Evolutionary conservation across 805 yeast species (phyloP).

Genomic region (Kluyveromyces siamensis): DNA sequence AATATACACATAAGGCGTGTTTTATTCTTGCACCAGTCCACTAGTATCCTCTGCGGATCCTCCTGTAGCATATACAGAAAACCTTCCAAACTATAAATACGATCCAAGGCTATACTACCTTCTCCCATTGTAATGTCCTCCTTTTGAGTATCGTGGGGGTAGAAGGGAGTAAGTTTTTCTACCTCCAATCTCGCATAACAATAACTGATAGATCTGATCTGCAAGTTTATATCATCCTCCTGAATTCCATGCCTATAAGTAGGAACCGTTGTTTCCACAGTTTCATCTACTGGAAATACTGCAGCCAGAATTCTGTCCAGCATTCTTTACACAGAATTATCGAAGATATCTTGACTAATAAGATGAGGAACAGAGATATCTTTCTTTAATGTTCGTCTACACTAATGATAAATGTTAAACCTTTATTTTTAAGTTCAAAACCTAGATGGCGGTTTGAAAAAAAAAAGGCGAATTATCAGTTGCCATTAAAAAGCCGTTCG

Average conservation of each 20-base stretch:
- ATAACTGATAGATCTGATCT: constrained; percentile 49
- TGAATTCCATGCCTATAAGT: constrained; percentile 36
- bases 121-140: background rate
- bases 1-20: constrained; percentile 54
- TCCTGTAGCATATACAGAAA: constrained; percentile 35
- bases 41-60: constrained; percentile 57
- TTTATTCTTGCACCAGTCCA: constrained; percentile 60
- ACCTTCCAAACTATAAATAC: constrained; percentile 39
- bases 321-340: constrained; percentile 1
- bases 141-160: constrained; percentile 17
- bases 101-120: constrained; percentile 38
- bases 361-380: too few species aligned
- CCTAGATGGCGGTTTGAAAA: too few species aligned
- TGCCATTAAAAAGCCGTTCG: too few species aligned
- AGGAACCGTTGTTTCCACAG: constrained; percentile 38
- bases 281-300: constrained; percentile 13
- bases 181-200: constrained; percentile 45
- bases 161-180: constrained; percentile 35
- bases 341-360: too few species aligned
- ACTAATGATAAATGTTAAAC: too few species aligned
- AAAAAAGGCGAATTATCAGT: too few species aligned
- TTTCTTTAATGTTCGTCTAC: too few species aligned
- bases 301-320: constrained; percentile 30
- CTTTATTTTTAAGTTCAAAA: too few species aligned
- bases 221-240: constrained; percentile 54